Percentiles rank a stretch among this genome's conserved stretches.
Evolutionary conservation across 192 early-diverging fungal genomes (phyloP).

Genomic region (Entomortierella lignicola): DNA sequence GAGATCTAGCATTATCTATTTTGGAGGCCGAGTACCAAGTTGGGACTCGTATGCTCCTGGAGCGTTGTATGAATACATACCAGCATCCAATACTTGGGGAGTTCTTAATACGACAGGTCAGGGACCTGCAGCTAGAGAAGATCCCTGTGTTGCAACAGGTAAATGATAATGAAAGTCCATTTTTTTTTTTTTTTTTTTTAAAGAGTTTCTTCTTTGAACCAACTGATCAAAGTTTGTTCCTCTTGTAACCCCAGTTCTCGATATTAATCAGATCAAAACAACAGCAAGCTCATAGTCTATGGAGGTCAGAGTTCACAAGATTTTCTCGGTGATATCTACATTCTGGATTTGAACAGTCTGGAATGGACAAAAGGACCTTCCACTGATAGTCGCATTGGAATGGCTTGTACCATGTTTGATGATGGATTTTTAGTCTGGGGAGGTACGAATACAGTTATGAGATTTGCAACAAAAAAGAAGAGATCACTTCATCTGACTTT

Average conservation of each 20-base stretch:
- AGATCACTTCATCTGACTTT: neutral
- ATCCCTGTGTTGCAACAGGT: constrained; percentile 33
- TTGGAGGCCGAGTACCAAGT: constrained; percentile 10
- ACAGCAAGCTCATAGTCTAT: constrained; percentile 16
- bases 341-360: constrained; percentile 25
- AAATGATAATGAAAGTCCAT: neutral
- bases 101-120: constrained; percentile 9
- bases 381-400: neutral
- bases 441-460: constrained; percentile 1
- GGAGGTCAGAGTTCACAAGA: constrained; percentile 13
- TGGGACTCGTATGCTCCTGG: neutral
- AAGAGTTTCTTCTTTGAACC: too few species aligned
- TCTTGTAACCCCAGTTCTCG: neutral
- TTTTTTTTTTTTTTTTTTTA: neutral
- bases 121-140: constrained; percentile 9
- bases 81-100: constrained; percentile 15
- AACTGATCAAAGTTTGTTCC: too few species aligned
- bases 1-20: constrained; percentile 31
- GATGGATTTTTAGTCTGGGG: constrained; percentile 40
- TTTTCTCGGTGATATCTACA: constrained; percentile 13
- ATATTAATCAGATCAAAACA: constrained; percentile 6
- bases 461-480: neutral
- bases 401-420: constrained; percentile 26
- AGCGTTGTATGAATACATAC: constrained; percentile 28
- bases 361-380: constrained; percentile 8